Conservation (phyloP, 257 asterid species). For the Plantago major region DNA sequence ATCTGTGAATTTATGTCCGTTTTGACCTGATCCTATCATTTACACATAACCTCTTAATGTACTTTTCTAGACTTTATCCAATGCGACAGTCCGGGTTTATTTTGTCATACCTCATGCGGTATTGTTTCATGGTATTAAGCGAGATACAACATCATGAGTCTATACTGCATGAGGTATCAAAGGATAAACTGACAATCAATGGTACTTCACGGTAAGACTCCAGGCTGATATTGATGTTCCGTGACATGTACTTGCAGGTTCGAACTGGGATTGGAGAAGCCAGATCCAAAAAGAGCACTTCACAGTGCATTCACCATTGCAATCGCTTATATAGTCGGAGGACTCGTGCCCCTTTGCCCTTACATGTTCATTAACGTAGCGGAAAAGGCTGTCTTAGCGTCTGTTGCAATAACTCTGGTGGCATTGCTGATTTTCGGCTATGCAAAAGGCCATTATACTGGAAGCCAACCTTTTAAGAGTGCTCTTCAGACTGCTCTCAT, state of each 20-base stretch:
- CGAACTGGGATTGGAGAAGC: constrained; percentile 95
- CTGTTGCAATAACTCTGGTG: constrained; percentile 52
- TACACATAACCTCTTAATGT: too few relatives aligned
- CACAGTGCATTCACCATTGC: constrained; percentile 88
- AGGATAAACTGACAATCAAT: too few relatives aligned
- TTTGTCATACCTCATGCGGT: too few relatives aligned
- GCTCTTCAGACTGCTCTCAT: constrained; percentile 75
- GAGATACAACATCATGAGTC: too few relatives aligned
- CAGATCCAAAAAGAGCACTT: constrained; percentile 81
- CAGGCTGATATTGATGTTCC: too few relatives aligned
- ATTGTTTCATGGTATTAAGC: too few relatives aligned
- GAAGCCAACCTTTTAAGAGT: constrained; percentile 56
- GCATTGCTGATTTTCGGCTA: constrained; percentile 76
- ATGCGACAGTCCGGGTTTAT: too few relatives aligned
- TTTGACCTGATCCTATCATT: too few relatives aligned
- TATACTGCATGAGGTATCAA: too few relatives aligned
- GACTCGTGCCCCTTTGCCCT: constrained; percentile 78
- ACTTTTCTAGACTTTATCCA: too few relatives aligned
- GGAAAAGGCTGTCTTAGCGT: constrained; percentile 59
- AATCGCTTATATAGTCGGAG: constrained; percentile 70
- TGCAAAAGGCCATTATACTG: constrained; percentile 83
- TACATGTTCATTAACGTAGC: constrained; percentile 66
- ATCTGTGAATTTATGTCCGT: too few relatives aligned
- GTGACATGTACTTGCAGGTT: constrained; percentile 45
- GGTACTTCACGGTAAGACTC: too few relatives aligned